Conservation (phyloP, 371 early-diverging fungal genomes). For the Blyttiomyces sp. region DNA sequence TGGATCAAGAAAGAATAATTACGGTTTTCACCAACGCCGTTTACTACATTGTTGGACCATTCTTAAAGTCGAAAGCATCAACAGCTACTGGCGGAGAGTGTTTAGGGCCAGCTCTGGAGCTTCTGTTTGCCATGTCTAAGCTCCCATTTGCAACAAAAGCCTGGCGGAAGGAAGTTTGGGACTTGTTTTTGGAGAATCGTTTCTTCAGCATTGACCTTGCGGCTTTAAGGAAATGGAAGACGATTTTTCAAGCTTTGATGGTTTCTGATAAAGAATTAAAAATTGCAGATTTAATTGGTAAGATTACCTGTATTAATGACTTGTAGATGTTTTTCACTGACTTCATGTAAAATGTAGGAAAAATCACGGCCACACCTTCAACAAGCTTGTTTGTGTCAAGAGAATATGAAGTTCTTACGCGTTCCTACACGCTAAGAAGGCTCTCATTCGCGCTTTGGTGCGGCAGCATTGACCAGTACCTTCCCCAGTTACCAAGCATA, state of each 20-base stretch:
- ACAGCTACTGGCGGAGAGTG: conserved; percentile 7
- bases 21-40: conserved; percentile 65
- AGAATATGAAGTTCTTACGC: conserved; percentile 71
- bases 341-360: conserved; percentile 1
- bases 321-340: not conserved
- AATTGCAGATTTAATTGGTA: conserved; percentile 61
- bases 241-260: conserved; percentile 63
- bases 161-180: conserved; percentile 82
- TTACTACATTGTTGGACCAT: conserved; percentile 76
- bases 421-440: conserved; percentile 68
- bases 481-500: conserved; percentile 72
- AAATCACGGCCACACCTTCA: conserved; percentile 60
- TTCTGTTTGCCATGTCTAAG: conserved; percentile 41
- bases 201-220: conserved; percentile 66
- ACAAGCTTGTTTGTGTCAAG: conserved; percentile 76
- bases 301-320: conserved; percentile 29
- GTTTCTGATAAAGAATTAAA: conserved; percentile 65
- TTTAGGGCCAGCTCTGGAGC: conserved; percentile 40
- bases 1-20: conserved; percentile 72
- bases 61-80: conserved; percentile 45
- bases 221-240: conserved; percentile 61
- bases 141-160: conserved; percentile 64
- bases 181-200: conserved; percentile 66
- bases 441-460: conserved; percentile 77
- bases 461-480: conserved; percentile 74